phyloP scores from a whole-genome alignment of 2,329 filamentous ascomycete genomes.

The Fusarium coffeatum region DNA sequence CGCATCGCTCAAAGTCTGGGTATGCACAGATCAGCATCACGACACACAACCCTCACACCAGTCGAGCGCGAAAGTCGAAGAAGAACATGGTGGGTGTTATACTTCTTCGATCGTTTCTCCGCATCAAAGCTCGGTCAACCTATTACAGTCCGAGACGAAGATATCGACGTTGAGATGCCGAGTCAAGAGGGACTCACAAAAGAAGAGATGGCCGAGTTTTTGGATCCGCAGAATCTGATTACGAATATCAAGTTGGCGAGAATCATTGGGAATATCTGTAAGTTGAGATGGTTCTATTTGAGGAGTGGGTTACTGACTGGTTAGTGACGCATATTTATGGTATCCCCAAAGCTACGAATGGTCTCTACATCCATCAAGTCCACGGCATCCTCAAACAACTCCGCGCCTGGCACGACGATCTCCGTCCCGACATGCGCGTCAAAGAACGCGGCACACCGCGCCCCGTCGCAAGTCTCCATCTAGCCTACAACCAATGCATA shows the following conservation, averaged over 20 bases:
- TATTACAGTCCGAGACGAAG: constrained; percentile 47
- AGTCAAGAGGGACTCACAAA: constrained; percentile 46
- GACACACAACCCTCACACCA: constrained; percentile 30
- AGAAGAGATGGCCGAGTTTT: constrained; percentile 47
- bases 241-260: constrained; percentile 47
- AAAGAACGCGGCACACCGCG: constrained; percentile 44
- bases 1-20: constrained; percentile 56
- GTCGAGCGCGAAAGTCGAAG: constrained; percentile 45
- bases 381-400: constrained; percentile 47
- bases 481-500: constrained; percentile 52
- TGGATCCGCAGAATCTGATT: constrained; percentile 45
- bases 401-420: constrained; percentile 45
- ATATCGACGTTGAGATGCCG: constrained; percentile 50
- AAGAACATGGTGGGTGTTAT: constrained; percentile 51
- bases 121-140: constrained; percentile 51
- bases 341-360: constrained; percentile 45
- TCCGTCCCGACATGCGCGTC: constrained; percentile 42
- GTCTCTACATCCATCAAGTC: constrained; percentile 47
- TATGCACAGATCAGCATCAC: constrained; percentile 52
- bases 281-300: fast-evolving
- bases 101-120: constrained; percentile 51
- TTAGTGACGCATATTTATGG: constrained; percentile 48
- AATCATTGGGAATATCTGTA: constrained; percentile 48
- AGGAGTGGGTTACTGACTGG: not conserved
- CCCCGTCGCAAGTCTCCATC: constrained; percentile 45